Evolutionary conservation across 2,329 filamentous ascomycete species (phyloP).

Genomic region (Neocatenulostroma microsporum): DNA sequence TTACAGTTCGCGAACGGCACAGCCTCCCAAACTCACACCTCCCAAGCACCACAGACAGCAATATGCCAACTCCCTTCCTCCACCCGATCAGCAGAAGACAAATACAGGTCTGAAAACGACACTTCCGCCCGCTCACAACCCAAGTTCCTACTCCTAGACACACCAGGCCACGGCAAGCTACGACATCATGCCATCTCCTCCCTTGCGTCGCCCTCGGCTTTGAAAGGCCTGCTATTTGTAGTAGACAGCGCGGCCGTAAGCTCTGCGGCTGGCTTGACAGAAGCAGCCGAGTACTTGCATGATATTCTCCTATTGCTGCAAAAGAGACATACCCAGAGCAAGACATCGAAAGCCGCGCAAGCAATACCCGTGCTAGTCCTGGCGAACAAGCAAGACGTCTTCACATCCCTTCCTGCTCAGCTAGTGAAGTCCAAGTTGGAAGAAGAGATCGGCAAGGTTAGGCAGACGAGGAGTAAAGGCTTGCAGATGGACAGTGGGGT

Average conservation of each 20-base stretch:
- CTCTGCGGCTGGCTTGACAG: slow-evolving; percentile 48
- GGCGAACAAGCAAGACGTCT: slow-evolving; percentile 92
- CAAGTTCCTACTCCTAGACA: slow-evolving; percentile 74
- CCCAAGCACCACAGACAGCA: slow-evolving; percentile 52
- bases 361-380: slow-evolving; percentile 72
- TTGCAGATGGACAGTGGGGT: slow-evolving; percentile 74
- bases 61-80: slow-evolving; percentile 49
- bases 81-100: slow-evolving; percentile 48
- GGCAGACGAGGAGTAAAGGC: slow-evolving; percentile 68
- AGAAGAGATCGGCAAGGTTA: slow-evolving; percentile 48
- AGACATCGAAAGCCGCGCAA: slow-evolving; percentile 49
- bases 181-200: slow-evolving; percentile 58
- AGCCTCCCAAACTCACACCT: slow-evolving; percentile 50
- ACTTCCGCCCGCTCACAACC: slow-evolving; percentile 51
- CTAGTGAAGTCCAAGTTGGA: slow-evolving; percentile 71
- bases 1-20: slow-evolving; percentile 50
- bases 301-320: slow-evolving; percentile 80
- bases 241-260: slow-evolving; percentile 59
- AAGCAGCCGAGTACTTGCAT: slow-evolving; percentile 78
- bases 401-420: slow-evolving; percentile 75
- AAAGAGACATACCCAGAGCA: slow-evolving; percentile 54
- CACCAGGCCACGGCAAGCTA: slow-evolving; percentile 91
- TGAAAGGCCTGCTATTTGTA: slow-evolving; percentile 74
- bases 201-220: slow-evolving; percentile 40
- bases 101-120: slow-evolving; percentile 60